Evolutionary conservation across 2,329 filamentous ascomycete genomes (phyloP), one percentile per base, ranked within the genome.

Genomic region (Nigrospora osmanthi): DNA sequence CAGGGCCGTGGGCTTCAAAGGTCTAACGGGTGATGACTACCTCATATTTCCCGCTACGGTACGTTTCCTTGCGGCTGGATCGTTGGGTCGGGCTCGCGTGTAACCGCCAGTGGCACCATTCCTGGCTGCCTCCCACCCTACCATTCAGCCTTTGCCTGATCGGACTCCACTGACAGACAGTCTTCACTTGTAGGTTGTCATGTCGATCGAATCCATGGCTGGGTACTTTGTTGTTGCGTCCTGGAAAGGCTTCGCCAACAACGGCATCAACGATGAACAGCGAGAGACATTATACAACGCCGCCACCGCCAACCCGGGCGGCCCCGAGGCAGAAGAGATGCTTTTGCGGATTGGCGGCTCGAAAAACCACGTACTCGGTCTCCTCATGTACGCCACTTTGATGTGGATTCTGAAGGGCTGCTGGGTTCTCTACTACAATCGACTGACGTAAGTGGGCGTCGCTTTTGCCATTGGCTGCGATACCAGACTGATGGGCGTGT

Each of bases 161-260:
- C 6, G 7, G 23, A 28, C 7, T 28, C 7, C 10, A 28, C 43
- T 49, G 14, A 49, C 36, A 19, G 11, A 16, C 4, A n/a, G 23
- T 1, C 6, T n/a, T n/a, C 3, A 6, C 13, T 23, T 4, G 23
- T 19, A 58, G 55, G 14, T 56, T 11, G 48, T 51, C 4, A 53
- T 57, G 34, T 51, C 55, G 7, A 51, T 52, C 7, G 56, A 58
- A 40, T 57, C 56, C 17, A 40, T 50, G 15, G 56, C 56, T 43
- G 55, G 54, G 1, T 56, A 58, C 39, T 43, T 52, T 11, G 51
- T 56, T 7, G 54, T 56, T 4, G 52, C 50, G 3, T 50, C 49
- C 35, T 58, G 56, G 56, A 49, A 54, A 10, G 54, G 55, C 2
- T 38, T 58, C 6, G 54, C 54, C 39, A 59, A 59, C 23, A 55